These are phyloP conservation scores for Dendrocalamus latiflorus DNA, from an alignment of 202 grass and related monocot species.

Conservation along the genomic window DNA sequence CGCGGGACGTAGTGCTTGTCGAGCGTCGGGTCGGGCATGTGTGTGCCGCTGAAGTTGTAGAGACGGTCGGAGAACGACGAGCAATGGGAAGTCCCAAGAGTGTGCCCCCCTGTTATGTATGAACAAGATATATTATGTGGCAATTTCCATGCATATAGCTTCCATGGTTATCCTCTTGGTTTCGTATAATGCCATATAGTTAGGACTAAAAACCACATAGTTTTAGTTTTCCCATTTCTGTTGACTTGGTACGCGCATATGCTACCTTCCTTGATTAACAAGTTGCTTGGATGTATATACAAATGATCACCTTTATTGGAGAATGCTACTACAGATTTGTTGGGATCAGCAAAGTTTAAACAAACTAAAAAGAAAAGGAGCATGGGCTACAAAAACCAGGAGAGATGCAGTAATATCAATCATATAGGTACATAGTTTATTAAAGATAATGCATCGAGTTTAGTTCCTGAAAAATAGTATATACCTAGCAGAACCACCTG, in stretches of 20 bases:
- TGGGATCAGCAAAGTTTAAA: constrained; percentile 9
- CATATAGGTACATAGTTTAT: neutral
- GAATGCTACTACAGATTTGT: constrained; percentile 7
- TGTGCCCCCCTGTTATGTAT: constrained; percentile 54
- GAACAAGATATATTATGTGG: neutral
- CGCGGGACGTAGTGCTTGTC: constrained; percentile 46
- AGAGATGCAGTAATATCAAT: neutral
- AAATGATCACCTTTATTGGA: constrained; percentile 31
- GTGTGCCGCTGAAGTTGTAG: constrained; percentile 51
- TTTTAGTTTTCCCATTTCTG: neutral
- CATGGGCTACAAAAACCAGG: neutral
- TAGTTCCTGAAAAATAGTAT: neutral
- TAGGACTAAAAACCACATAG: neutral
- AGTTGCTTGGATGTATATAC: constrained; percentile 23
- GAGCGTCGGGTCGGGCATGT: constrained; percentile 44
- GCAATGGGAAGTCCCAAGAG: constrained; percentile 72
- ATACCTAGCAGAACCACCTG: constrained; percentile 90
- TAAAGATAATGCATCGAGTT: neutral
- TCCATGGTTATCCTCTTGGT: neutral
- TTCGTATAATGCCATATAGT: neutral
- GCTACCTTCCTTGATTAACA: neutral
- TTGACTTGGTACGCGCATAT: neutral
- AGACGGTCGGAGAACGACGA: constrained; percentile 59
- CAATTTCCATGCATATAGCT: neutral
- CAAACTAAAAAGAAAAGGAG: neutral